A percentile compares a stretch with the other conserved stretches of the same genome.
These are phyloP conservation scores for Penicillium digitatum DNA, from an alignment of 2,329 filamentous ascomycete species.

Conservation along the genomic window DNA sequence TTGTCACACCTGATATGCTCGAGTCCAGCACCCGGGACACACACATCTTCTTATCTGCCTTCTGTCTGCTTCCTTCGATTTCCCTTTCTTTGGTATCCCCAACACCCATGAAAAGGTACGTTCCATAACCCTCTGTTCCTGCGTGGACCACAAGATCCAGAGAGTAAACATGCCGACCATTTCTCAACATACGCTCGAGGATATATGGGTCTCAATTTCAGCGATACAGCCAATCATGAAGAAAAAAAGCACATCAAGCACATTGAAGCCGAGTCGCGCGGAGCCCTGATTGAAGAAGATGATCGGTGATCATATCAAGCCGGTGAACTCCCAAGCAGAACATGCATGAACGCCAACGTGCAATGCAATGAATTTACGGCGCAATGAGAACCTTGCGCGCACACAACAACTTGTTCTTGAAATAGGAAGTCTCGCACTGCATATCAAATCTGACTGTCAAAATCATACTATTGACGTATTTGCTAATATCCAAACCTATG, in stretches of 20 bases:
- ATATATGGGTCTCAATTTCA: constrained; percentile 53
- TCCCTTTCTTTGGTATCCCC: constrained; percentile 36
- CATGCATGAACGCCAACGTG: not conserved
- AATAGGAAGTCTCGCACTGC: not conserved
- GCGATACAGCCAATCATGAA: constrained; percentile 38
- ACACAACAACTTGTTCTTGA: not conserved
- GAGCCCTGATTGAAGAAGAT: constrained; percentile 21
- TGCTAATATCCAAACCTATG: not conserved
- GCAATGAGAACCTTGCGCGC: not conserved
- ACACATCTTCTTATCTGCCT: constrained; percentile 41
- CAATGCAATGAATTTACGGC: not conserved
- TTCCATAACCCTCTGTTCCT: not conserved
- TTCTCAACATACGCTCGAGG: constrained; percentile 47
- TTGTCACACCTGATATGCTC: constrained; percentile 39
- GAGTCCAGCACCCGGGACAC: constrained; percentile 37
- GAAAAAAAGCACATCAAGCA: constrained; percentile 39
- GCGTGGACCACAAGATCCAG: not conserved
- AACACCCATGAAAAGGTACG: constrained; percentile 37
- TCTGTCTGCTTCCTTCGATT: constrained; percentile 34
- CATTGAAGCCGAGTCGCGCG: constrained; percentile 38
- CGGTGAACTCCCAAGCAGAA: constrained; percentile 24
- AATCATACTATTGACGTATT: not conserved
- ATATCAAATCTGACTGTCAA: not conserved
- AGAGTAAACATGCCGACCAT: not conserved
- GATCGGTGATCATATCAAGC: constrained; percentile 21